These are phyloP conservation scores for Aegle marmelos DNA, from an alignment of 345 rosid genomes.

Conservation along the genomic window DNA sequence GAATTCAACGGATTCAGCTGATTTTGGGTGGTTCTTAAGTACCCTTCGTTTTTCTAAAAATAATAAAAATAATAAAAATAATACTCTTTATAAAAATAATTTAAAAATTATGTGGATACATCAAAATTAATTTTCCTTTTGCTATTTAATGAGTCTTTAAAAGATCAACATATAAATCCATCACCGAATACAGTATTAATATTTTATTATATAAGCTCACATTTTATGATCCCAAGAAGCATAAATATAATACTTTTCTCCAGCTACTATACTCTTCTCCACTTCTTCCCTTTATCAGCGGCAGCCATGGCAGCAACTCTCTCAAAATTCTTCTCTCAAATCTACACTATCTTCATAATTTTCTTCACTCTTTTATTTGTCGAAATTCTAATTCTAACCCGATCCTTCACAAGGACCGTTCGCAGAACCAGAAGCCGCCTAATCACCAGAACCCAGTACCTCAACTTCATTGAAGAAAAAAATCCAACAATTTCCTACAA, in stretches of 20 bases:
- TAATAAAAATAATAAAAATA: too few relatives aligned
- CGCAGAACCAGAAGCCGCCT: not conserved
- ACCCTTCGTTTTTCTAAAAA: too few relatives aligned
- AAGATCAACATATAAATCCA: not conserved
- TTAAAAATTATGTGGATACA: too few relatives aligned
- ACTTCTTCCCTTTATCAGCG: not conserved
- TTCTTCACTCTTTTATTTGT: slow-evolving; percentile 33
- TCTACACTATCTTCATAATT: slow-evolving; percentile 26
- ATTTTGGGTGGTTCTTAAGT: too few relatives aligned
- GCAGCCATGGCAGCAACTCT: slow-evolving; percentile 33
- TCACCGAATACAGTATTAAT: too few relatives aligned
- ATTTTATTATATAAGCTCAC: not conserved
- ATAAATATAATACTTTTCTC: too few relatives aligned
- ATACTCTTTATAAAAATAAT: too few relatives aligned
- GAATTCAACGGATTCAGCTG: too few relatives aligned
- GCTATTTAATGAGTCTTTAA: not conserved
- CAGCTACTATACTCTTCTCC: not conserved
- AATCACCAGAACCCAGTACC: slow-evolving; percentile 33
- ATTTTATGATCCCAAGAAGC: not conserved
- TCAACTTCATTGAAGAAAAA: slow-evolving; percentile 31
- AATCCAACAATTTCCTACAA: slow-evolving; percentile 33
- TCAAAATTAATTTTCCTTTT: too few relatives aligned
- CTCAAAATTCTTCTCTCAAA: slow-evolving; percentile 24
- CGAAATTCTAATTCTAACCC: slow-evolving; percentile 24
- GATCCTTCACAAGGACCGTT: slow-evolving; percentile 19